These are phyloP conservation scores for Rhododendron williamsianum DNA, from an alignment of 148 eudicot genomes.

Conservation along the genomic window DNA sequence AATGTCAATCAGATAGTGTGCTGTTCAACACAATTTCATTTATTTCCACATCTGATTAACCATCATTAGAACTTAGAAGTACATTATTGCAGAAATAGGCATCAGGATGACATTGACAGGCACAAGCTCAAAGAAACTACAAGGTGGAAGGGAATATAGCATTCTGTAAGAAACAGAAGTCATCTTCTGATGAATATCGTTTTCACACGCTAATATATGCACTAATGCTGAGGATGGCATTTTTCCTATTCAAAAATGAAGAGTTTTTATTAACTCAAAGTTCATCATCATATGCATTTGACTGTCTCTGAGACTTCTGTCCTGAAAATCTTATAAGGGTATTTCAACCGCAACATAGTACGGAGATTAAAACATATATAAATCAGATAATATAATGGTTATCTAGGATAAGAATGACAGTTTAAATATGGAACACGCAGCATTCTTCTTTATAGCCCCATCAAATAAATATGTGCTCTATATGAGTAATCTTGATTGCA, in stretches of 20 bases:
- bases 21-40: neutral
- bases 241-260: neutral
- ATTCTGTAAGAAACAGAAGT: neutral
- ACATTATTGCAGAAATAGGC: neutral
- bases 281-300: neutral
- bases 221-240: neutral
- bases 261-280: neutral
- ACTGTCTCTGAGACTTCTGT: neutral
- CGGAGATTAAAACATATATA: neutral
- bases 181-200: neutral
- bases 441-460: neutral
- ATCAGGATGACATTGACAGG: neutral
- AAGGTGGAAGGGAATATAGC: neutral
- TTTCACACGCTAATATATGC: neutral
- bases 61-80: neutral
- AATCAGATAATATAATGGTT: neutral
- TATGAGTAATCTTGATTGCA: slow-evolving; percentile 1
- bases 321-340: neutral
- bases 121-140: slow-evolving; percentile 1
- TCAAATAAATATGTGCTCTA: neutral
- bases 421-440: neutral
- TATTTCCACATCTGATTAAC: neutral
- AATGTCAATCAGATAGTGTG: neutral
- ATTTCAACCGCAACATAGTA: neutral
- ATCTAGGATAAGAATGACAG: neutral